phyloP scores from a whole-genome alignment of 2,329 filamentous ascomycete species.

The Trichoderma atrobrunneum region DNA sequence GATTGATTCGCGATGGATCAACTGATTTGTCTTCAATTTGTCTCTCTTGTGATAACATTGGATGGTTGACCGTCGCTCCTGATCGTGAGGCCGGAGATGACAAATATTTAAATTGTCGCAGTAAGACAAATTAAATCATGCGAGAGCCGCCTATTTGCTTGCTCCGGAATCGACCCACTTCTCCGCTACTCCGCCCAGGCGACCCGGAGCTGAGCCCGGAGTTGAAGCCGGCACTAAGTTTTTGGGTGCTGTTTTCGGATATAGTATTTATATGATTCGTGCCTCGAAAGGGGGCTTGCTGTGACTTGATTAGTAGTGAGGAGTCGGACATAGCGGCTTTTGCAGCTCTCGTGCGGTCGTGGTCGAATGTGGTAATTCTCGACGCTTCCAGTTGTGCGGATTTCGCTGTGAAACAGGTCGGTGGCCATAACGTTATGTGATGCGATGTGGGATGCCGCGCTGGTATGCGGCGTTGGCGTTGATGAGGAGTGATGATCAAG shows the following conservation, averaged over 20 bases:
- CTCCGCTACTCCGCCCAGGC: not conserved
- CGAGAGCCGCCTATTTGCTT: not conserved
- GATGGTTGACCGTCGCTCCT: not conserved
- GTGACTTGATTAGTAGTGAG: not conserved
- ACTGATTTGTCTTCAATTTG: conserved; percentile 6
- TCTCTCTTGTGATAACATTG: not conserved
- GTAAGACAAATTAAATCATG: conserved; percentile 14
- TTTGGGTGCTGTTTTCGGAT: not conserved
- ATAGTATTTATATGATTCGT: not conserved
- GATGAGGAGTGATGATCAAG: not conserved
- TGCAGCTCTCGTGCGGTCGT: not conserved
- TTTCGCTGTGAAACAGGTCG: not conserved
- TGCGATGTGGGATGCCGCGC: not conserved
- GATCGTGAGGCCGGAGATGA: not conserved
- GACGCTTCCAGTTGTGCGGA: not conserved
- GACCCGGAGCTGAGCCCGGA: conserved; percentile 7
- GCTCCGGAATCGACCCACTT: not conserved
- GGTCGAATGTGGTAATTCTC: not conserved
- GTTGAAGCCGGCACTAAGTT: not conserved
- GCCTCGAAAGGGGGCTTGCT: not conserved
- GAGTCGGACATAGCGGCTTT: conserved; percentile 11
- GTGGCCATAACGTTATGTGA: not conserved
- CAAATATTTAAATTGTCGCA: conserved; percentile 3
- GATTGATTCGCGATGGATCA: not conserved
- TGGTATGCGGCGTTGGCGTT: not conserved